These are phyloP conservation scores for Brasenia schreberi DNA, from an alignment of 164 flowering plant species.

Conservation along the genomic window DNA sequence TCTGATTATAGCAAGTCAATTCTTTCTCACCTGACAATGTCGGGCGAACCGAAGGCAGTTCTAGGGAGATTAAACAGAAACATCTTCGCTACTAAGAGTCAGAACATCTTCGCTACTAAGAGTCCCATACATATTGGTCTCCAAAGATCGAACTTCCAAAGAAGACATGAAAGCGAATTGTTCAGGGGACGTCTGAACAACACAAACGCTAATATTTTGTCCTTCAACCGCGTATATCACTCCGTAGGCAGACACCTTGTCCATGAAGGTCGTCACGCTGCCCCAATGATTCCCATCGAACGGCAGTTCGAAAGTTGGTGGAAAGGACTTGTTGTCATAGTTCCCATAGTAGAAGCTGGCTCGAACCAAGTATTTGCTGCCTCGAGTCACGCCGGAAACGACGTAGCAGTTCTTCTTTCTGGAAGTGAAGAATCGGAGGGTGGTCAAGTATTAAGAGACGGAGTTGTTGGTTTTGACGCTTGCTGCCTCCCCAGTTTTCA, in stretches of 20 bases:
- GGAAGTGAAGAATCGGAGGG: conserved; percentile 21
- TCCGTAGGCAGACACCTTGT: conserved; percentile 4
- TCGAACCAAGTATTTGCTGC: conserved; percentile 11
- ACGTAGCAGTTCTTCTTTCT: conserved; percentile 27
- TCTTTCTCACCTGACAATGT: background rate
- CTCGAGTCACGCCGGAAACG: conserved; percentile 2
- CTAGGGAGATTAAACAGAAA: background rate
- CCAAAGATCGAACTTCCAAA: conserved; percentile 21
- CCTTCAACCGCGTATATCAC: conserved; percentile 13
- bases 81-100: background rate
- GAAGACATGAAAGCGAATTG: conserved; percentile 32
- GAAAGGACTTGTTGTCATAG: conserved; percentile 22
- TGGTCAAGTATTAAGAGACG: conserved; percentile 14
- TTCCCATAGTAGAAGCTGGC: conserved; percentile 20
- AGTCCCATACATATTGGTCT: conserved; percentile 12
- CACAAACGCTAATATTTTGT: conserved; percentile 13
- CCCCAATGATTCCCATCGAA: conserved; percentile 23
- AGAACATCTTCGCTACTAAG: background rate
- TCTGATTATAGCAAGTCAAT: background rate
- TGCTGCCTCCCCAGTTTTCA: conserved; percentile 12
- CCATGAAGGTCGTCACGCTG: conserved; percentile 11
- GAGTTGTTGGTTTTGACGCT: conserved; percentile 11
- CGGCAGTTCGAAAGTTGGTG: conserved; percentile 25
- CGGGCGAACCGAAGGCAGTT: background rate
- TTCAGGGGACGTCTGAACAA: conserved; percentile 23